These are phyloP conservation scores for Aegle marmelos DNA, from an alignment of 345 rosid species.

Conservation along the genomic window DNA sequence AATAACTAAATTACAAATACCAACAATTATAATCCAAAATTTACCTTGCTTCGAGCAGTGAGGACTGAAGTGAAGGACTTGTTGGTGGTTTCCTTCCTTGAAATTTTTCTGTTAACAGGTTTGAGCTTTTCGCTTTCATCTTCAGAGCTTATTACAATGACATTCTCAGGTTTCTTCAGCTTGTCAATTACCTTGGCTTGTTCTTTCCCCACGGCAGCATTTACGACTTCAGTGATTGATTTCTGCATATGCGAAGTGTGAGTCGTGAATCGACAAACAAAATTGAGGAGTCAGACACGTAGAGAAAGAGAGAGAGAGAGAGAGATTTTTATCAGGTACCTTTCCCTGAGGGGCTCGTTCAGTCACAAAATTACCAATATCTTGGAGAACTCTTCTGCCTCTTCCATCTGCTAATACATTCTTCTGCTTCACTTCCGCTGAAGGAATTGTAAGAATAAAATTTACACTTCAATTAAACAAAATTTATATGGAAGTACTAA, in stretches of 20 bases:
- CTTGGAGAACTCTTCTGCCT: constrained; percentile 65
- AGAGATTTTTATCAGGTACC: constrained; percentile 24
- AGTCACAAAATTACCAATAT: constrained; percentile 65
- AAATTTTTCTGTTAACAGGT: constrained; percentile 27
- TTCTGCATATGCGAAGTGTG: constrained; percentile 25
- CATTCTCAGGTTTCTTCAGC: constrained; percentile 31
- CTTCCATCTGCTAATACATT: constrained; percentile 44
- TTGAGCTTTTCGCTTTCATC: constrained; percentile 42
- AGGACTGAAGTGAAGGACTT: constrained; percentile 64
- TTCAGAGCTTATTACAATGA: constrained; percentile 53
- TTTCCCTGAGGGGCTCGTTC: constrained; percentile 46
- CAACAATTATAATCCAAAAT: not conserved
- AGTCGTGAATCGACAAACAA: not conserved
- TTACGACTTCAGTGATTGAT: constrained; percentile 21
- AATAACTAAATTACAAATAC: not conserved
- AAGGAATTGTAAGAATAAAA: not conserved
- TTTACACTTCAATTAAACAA: not conserved
- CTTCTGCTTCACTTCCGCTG: constrained; percentile 53
- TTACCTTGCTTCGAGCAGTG: constrained; percentile 77
- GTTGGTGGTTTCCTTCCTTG: constrained; percentile 25
- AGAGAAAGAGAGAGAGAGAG: not conserved
- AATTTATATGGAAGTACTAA: too few species aligned
- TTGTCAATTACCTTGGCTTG: constrained; percentile 30
- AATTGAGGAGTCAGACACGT: not conserved
- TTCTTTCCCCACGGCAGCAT: constrained; percentile 11